Conservation (phyloP, 495 filamentous ascomycete genomes). For the Penicillium maclennaniae region DNA sequence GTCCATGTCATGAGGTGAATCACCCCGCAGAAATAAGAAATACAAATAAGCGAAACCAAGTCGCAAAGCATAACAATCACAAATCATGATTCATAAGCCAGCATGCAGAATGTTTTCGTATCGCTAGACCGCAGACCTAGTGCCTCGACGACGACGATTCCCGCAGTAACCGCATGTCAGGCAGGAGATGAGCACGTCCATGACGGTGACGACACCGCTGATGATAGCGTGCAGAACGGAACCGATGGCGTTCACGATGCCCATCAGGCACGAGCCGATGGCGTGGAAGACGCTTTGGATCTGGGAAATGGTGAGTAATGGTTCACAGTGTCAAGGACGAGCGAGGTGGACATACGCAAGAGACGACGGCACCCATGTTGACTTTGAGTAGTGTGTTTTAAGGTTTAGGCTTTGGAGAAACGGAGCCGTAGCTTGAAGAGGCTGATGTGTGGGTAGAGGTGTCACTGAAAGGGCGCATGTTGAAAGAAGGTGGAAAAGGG, state of each 20-base stretch:
- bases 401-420: constrained; percentile 18
- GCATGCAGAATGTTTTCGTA: not conserved
- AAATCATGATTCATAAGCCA: constrained; percentile 11
- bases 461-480: constrained; percentile 36
- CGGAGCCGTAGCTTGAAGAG: constrained; percentile 24
- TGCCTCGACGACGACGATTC: constrained; percentile 28
- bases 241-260: constrained; percentile 77
- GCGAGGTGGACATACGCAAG: constrained; percentile 69
- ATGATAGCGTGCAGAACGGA: constrained; percentile 74
- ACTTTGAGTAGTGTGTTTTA: constrained; percentile 2
- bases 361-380: constrained; percentile 93
- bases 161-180: constrained; percentile 72
- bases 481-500: constrained; percentile 2
- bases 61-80: not conserved
- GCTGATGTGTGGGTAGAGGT: constrained; percentile 30
- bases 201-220: constrained; percentile 70
- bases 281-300: constrained; percentile 73
- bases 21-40: not conserved
- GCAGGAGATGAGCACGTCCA: constrained; percentile 82
- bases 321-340: not conserved
- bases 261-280: constrained; percentile 81
- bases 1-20: not conserved
- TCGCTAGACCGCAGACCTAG: constrained; percentile 23
- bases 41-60: not conserved
- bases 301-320: too few species aligned